Evolutionary conservation across 2,329 filamentous ascomycete species (phyloP).

Genomic region (Huntiella omanensis): DNA sequence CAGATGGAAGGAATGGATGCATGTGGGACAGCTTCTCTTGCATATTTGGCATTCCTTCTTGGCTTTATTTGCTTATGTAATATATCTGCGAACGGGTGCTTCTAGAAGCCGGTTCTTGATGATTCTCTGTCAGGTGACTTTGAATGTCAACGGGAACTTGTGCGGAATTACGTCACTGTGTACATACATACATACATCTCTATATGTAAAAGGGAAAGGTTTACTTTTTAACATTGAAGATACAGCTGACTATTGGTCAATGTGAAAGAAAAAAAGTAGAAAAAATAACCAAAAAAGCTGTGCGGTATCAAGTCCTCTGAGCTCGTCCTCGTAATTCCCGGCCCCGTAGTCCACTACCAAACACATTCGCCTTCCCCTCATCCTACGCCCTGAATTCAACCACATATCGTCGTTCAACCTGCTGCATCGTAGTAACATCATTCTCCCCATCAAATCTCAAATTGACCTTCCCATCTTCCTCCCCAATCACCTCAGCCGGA

Average conservation of each 20-base stretch:
- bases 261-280: background rate
- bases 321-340: background rate
- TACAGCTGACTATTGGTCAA: background rate
- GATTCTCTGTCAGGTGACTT: too few species aligned
- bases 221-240: too few species aligned
- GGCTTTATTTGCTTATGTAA: too few species aligned
- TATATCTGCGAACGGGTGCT: too few species aligned
- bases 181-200: too few species aligned
- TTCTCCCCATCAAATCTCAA: slow-evolving; percentile 68
- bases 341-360: background rate
- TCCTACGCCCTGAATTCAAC: slow-evolving; percentile 41
- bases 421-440: slow-evolving; percentile 52
- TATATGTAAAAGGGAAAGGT: too few species aligned
- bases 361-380: slow-evolving; percentile 1
- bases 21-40: too few species aligned
- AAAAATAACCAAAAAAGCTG: background rate
- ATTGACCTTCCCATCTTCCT: slow-evolving; percentile 33
- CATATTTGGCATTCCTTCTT: too few species aligned
- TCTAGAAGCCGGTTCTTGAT: too few species aligned
- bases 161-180: too few species aligned
- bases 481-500: slow-evolving; percentile 58
- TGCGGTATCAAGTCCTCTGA: background rate
- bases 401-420: slow-evolving; percentile 58
- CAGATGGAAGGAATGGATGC: too few species aligned
- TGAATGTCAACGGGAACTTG: too few species aligned